Base-by-base conservation (phyloP, 176 grass and related monocot genomes). In the Phoenix dactylifera region DNA sequence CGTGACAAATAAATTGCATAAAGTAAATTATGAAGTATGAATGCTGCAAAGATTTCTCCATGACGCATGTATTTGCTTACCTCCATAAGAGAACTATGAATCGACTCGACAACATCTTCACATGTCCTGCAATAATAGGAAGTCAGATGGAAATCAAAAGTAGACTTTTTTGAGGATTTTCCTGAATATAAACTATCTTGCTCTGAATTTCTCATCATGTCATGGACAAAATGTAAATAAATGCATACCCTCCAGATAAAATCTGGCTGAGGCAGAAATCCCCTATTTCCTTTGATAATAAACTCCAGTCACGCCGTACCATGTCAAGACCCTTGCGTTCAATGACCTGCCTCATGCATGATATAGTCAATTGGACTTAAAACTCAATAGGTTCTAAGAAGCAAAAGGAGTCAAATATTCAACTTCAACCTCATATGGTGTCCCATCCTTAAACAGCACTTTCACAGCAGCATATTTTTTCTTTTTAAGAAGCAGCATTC, bases 401-500 rank as follows among this genome's bases (percentile, higher is more conserved):
- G 35, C 35, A 44, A 44, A 10, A 14, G 2, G 35, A 14, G 10
- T 10, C 0, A 23, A 18, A 3, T 52, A 61, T 16, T 49, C 18
- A 62, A 25, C 24, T 51, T 72, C 24, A 44, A 90, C 87, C 80
- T 89, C 85, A 64, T 69, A 55, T 66, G 69, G 67, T 22, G 57
- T 72, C 57, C 80, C 77, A 84, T 83, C 74, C 30, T 73, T 73
- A n/a, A 73, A 76, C 20, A 82, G 60, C 71, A 98, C 71, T 77
- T 98, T 98, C 69, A 92, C 64, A 20, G 84, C 93, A 51, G 93
- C 93, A 81, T 98, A 98, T 77, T 98, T 98, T 52, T 98, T 98
- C 78, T 98, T 98, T 83, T 98, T 98, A 52, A 98, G 84, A 83
- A 98, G 93, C 52, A 98, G 62, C 79, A 98, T 85, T 89, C 87